Evolutionary conservation across 2,329 filamentous ascomycete species (phyloP).

Genomic region (Phaeosphaeria sp.): DNA sequence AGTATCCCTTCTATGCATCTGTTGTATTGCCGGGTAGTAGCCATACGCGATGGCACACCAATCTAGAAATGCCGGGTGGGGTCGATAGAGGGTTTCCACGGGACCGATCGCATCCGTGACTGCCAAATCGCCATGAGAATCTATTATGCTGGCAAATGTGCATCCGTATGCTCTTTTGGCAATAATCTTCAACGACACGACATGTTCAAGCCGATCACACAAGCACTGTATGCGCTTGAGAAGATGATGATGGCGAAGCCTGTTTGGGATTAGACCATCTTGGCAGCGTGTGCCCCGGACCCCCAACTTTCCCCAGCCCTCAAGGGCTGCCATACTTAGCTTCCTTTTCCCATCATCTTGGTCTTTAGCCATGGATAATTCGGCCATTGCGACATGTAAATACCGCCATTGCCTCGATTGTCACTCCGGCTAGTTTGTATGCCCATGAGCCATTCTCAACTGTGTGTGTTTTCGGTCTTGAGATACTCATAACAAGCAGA

Average conservation of each 20-base stretch:
- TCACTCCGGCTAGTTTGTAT: too few species aligned
- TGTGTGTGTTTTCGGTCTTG: neutral
- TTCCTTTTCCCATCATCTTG: neutral
- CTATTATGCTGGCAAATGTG: neutral
- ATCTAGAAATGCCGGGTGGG: too few species aligned
- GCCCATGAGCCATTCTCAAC: too few species aligned
- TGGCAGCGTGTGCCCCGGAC: too few species aligned
- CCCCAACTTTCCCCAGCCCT: neutral
- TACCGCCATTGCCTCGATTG: neutral
- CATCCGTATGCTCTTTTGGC: neutral
- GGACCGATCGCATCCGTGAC: too few species aligned
- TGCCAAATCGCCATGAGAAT: too few species aligned
- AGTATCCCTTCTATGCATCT: too few species aligned
- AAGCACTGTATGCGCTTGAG: neutral
- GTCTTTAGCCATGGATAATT: neutral
- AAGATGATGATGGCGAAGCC: neutral
- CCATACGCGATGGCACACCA: too few species aligned
- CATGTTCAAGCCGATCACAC: too few species aligned
- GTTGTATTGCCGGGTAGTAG: too few species aligned
- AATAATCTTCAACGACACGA: neutral
- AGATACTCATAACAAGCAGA: neutral
- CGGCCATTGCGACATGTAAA: neutral
- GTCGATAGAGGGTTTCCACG: too few species aligned
- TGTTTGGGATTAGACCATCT: neutral
- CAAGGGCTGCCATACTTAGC: neutral